Conservation (phyloP, 2,329 filamentous ascomycete genomes). For the Fusarium sp. region DNA sequence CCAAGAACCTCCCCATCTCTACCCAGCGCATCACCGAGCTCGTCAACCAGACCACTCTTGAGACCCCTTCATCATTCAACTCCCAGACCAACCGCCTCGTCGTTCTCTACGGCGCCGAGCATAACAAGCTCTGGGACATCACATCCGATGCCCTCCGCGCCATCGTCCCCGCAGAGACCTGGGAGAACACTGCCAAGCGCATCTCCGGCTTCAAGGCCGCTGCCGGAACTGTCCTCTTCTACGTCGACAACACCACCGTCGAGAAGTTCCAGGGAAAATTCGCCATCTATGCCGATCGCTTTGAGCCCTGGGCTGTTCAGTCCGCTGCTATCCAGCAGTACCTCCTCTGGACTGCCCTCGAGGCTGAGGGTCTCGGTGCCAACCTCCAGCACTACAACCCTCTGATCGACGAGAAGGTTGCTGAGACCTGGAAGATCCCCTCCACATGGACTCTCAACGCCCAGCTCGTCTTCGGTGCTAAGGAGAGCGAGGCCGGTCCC, state of each 20-base stretch:
- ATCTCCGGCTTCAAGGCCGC: constrained; percentile 72
- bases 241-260: constrained; percentile 79
- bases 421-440: constrained; percentile 76
- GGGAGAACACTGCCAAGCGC: constrained; percentile 62
- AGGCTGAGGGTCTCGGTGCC: constrained; percentile 85
- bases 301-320: constrained; percentile 81
- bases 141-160: constrained; percentile 61
- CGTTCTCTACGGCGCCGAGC: constrained; percentile 83
- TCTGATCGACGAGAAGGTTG: constrained; percentile 79
- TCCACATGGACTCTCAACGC: constrained; percentile 80
- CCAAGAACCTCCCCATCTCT: constrained; percentile 67
- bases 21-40: constrained; percentile 73
- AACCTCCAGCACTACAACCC: constrained; percentile 97
- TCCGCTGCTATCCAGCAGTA: constrained; percentile 83
- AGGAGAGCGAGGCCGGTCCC: constrained; percentile 66
- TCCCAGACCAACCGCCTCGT: constrained; percentile 84
- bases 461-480: constrained; percentile 86
- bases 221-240: constrained; percentile 90
- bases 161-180: constrained; percentile 75
- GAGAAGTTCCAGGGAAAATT: constrained; percentile 75
- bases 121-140: constrained; percentile 89
- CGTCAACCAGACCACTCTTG: constrained; percentile 71
- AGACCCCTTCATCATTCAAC: constrained; percentile 89
- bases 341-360: constrained; percentile 83
- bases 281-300: constrained; percentile 81